Base-by-base conservation (phyloP, 2,329 filamentous ascomycete genomes). In the Xenoacremonium recifei region DNA sequence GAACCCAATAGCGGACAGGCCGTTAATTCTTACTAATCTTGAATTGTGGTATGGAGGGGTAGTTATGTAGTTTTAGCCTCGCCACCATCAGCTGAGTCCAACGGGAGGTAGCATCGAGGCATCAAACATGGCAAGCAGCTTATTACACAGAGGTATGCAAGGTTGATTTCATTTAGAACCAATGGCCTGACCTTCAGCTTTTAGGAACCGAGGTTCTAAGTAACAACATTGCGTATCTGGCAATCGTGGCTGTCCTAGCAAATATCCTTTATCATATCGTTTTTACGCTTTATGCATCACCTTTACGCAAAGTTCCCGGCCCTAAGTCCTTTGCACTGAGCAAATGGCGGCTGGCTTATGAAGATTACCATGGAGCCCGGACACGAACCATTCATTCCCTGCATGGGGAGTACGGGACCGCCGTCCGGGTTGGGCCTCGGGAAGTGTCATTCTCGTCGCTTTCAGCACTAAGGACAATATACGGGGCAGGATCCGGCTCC, bases 401-500 rank as follows among this genome's bases (percentile, higher is more conserved):
- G 1, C 75, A 79, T 44, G 38, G 54, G 13, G 41, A 63, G 37
- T 73, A 76, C 45, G 75, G 75, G 9, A 57, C 68, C 0, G 68
- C 64, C 1, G 71, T 78, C 2, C 71, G 75, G 4, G 62, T 76
- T 6, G 67, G 66, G 0, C 74, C 74, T 0, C 63, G 67, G 37
- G 71, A 76, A 47, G 57, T 77, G 1, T 70, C 67, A 0, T 67
- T 69, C 49, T 60, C 60, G 16, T 64, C 55, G 5, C 57, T 75
- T 0, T 57, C 67, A 0, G 76, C 75, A 0, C 47, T 79, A 27
- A 66, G 69, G n/a, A 68, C 68, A 1, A 79, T 80, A 17, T 79
- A 80, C 54, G 75, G 76, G 0, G 69, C 76, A 1, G 76, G 77
- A 2, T 72, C 66, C 34, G 67, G 67, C 1, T 79, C 72, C 41